Conservation (phyloP, 305 asterid species). For the Ilex paraguariensis region DNA sequence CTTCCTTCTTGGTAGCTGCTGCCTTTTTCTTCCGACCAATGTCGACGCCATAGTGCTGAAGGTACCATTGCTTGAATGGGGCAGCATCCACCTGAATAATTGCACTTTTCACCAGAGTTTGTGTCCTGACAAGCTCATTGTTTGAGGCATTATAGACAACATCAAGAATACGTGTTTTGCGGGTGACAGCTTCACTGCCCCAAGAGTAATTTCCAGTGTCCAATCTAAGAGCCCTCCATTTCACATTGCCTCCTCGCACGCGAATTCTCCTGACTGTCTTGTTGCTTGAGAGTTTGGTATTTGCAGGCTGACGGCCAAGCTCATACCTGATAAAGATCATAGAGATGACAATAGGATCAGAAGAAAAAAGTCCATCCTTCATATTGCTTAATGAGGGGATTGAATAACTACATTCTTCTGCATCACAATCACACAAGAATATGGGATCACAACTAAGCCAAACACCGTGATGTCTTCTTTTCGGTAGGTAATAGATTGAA, state of each 20-base stretch:
- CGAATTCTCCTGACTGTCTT: conserved; percentile 70
- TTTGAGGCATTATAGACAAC: conserved; percentile 72
- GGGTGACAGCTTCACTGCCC: conserved; percentile 80
- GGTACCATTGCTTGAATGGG: conserved; percentile 77
- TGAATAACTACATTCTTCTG: too few relatives aligned
- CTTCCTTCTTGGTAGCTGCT: conserved; percentile 51
- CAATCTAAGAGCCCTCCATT: conserved; percentile 79
- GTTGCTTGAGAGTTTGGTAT: conserved; percentile 63
- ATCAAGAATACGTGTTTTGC: conserved; percentile 70
- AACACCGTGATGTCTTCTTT: too few relatives aligned
- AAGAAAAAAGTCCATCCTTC: too few relatives aligned
- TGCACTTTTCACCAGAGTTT: conserved; percentile 70
- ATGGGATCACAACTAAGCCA: too few relatives aligned
- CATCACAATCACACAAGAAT: too few relatives aligned
- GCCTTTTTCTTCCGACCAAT: conserved; percentile 70
- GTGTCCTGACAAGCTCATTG: conserved; percentile 73
- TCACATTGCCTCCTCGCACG: conserved; percentile 77
- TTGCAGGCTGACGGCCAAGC: conserved; percentile 32
- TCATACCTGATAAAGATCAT: conserved; percentile 14
- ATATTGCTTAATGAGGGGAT: too few relatives aligned
- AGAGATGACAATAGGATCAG: too few relatives aligned
- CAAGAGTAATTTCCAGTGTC: conserved; percentile 72
- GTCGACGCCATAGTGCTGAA: conserved; percentile 73
- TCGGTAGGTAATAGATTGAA: too few relatives aligned
- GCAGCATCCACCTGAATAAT: conserved; percentile 80